phyloP scores from a whole-genome alignment of 345 rosid species.

The Bruguiera parviflora region DNA sequence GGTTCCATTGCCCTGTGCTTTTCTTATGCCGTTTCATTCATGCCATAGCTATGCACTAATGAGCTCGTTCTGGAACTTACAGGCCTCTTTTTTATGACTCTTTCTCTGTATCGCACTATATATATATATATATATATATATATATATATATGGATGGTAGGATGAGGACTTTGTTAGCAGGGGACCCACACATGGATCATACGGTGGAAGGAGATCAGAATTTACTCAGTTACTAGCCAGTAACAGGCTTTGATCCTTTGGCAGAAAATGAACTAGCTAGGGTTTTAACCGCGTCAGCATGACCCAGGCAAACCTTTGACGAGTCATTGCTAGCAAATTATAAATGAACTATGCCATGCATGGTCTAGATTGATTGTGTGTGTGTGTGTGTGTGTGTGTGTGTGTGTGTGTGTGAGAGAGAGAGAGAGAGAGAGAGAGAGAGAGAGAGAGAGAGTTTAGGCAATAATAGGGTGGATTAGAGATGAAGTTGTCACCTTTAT shows the following conservation, averaged over 20 bases:
- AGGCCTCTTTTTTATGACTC: too few species aligned
- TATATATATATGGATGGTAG: too few species aligned
- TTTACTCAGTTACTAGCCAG: not conserved
- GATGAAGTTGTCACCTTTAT: too few species aligned
- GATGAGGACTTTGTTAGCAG: too few species aligned
- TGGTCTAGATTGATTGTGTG: not conserved
- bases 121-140: too few species aligned
- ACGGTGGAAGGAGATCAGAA: not conserved
- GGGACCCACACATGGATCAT: too few species aligned
- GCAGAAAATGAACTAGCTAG: not conserved
- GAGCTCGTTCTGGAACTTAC: not conserved
- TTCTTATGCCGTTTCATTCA: not conserved
- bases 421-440: not conserved
- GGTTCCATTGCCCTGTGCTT: constrained; percentile 3
- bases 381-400: too few species aligned
- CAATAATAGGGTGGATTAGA: too few species aligned
- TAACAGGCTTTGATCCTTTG: not conserved
- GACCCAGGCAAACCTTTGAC: constrained; percentile 7
- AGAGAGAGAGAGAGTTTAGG: too few species aligned
- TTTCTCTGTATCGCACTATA: too few species aligned
- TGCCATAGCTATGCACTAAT: not conserved
- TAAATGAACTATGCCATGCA: not conserved
- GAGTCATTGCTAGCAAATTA: not conserved
- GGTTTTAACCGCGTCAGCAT: constrained; percentile 29
- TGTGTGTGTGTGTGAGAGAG: too few species aligned